Percentiles rank a stretch among this genome's conserved stretches.
phyloP scores from a whole-genome alignment of 208 protist species.

The Crithidia bombi region DNA sequence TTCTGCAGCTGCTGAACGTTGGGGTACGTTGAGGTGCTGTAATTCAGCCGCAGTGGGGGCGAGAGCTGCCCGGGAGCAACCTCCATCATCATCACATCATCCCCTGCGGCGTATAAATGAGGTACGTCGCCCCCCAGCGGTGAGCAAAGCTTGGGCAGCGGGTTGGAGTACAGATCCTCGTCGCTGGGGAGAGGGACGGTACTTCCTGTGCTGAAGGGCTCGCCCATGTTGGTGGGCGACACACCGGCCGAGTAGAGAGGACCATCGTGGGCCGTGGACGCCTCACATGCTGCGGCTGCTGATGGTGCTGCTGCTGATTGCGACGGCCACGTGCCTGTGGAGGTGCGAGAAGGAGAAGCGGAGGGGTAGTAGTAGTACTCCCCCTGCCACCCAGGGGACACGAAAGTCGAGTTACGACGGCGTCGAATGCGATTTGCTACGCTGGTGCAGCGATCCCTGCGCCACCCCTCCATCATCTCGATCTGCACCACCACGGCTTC shows the following conservation, averaged over 20 bases:
- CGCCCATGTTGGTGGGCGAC: constrained; percentile 2
- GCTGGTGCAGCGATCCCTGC: constrained; percentile 26
- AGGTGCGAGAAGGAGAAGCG: neutral
- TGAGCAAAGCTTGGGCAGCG: neutral
- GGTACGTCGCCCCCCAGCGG: neutral
- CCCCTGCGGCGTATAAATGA: neutral
- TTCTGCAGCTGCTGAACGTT: neutral
- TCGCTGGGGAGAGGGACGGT: neutral
- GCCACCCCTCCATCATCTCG: constrained; percentile 44
- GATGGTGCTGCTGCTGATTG: neutral
- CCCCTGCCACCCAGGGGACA: constrained; percentile 14
- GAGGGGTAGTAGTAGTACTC: constrained; percentile 43
- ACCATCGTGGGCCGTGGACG: neutral
- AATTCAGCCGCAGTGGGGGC: constrained; percentile 1
- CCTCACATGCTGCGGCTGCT: neutral
- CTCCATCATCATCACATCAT: neutral
- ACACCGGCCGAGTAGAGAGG: neutral
- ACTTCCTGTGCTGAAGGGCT: neutral
- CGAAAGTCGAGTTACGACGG: constrained; percentile 31
- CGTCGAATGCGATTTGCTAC: constrained; percentile 36
- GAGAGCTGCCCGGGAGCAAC: neutral
- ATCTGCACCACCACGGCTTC: constrained; percentile 28
- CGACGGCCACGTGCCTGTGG: neutral
- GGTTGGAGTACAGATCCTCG: neutral
- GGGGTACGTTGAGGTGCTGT: neutral